Percentiles rank a stretch among this genome's conserved stretches.
phyloP scores from a whole-genome alignment of 2,329 filamentous ascomycete species.

The Stemphylium vesicarium region DNA sequence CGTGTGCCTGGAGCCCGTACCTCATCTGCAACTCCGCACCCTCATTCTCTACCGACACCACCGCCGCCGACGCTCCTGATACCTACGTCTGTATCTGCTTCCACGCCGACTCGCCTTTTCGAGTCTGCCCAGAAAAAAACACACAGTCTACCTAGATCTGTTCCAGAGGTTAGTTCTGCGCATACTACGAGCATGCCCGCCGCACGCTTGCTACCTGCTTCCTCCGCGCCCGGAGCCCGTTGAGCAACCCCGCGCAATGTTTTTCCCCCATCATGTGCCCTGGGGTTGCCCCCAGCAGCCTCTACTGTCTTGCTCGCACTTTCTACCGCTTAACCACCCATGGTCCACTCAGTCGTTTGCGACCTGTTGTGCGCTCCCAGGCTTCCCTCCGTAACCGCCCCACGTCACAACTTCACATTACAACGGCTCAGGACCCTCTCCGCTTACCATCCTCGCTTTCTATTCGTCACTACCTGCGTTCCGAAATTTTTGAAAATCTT shows the following conservation, averaged over 20 bases:
- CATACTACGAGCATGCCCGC: conserved; percentile 17
- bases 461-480: background rate
- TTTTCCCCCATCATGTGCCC: conserved; percentile 9
- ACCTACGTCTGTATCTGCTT: conserved; percentile 10
- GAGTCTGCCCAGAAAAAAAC: conserved; percentile 5
- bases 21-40: conserved; percentile 20
- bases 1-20: conserved; percentile 39
- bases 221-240: conserved; percentile 19
- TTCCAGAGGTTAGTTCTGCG: conserved; percentile 37
- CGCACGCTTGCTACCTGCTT: conserved; percentile 20
- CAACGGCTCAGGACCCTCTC: background rate
- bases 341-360: conserved; percentile 9
- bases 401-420: conserved; percentile 4
- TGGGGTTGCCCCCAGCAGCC: conserved; percentile 1
- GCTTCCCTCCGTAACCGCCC: background rate
- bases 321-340: background rate
- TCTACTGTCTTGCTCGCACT: conserved; percentile 5
- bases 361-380: conserved; percentile 5
- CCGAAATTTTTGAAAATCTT: background rate
- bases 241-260: conserved; percentile 13
- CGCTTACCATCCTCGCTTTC: background rate
- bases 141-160: conserved; percentile 17
- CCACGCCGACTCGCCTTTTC: background rate
- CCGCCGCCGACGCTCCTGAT: conserved; percentile 16
- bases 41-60: conserved; percentile 13